Evolutionary conservation across 2,329 filamentous ascomycete species (phyloP).

Genomic region (Emmonsia crescens): DNA sequence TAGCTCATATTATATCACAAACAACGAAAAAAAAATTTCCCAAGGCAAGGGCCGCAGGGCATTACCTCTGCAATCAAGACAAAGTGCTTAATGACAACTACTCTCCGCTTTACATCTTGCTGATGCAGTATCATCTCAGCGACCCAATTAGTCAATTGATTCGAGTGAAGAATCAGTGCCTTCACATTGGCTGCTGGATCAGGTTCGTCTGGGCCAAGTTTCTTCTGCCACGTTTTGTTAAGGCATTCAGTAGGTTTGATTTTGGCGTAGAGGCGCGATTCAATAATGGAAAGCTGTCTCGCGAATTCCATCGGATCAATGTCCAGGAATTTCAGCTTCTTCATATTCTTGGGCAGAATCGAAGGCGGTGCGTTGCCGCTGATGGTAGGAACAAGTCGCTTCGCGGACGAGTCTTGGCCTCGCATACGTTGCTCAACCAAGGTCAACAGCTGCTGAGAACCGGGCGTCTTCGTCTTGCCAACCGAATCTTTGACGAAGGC

Average conservation of each 20-base stretch:
- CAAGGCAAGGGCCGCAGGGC: not conserved
- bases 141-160: conserved; percentile 98
- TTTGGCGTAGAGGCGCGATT: conserved; percentile 87
- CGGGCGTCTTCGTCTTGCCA: conserved; percentile 85
- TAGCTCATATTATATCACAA: conserved; percentile 4
- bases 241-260: conserved; percentile 93
- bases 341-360: conserved; percentile 98
- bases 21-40: conserved; percentile 28
- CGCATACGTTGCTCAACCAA: conserved; percentile 79
- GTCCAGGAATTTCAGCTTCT: conserved; percentile 96
- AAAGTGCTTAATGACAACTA: conserved; percentile 97
- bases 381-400: conserved; percentile 76
- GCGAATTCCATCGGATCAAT: conserved; percentile 95
- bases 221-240: conserved; percentile 99
- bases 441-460: conserved; percentile 71
- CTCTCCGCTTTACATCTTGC: conserved; percentile 86
- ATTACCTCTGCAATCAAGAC: conserved; percentile 84
- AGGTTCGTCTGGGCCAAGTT: conserved; percentile 56
- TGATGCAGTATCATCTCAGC: conserved; percentile 98
- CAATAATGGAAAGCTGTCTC: conserved; percentile 93
- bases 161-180: conserved; percentile 90
- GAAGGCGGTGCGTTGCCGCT: conserved; percentile 73
- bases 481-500: conserved; percentile 86
- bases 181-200: conserved; percentile 87
- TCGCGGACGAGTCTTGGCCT: conserved; percentile 76